A percentile compares a stretch with the other conserved stretches of the same genome.
Conservation (phyloP, 116 monocot genomes). For the Zostera marina region DNA sequence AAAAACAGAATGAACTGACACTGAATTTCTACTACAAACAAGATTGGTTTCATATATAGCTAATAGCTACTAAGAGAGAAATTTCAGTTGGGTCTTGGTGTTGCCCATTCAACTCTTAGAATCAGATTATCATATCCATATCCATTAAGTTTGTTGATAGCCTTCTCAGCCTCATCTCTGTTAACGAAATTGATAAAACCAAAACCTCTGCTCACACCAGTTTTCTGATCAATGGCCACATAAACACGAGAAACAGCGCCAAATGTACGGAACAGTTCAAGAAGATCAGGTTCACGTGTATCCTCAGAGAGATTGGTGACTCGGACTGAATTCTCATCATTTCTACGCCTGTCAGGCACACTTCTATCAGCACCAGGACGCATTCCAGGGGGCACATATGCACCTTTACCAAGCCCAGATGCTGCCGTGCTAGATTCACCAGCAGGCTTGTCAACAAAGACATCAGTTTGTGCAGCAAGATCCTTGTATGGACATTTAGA, state of each 20-base stretch:
- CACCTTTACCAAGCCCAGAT: constrained; percentile 22
- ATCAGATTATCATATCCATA: constrained; percentile 96
- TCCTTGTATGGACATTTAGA: constrained; percentile 95
- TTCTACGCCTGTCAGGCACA: constrained; percentile 45
- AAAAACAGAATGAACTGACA: too few species aligned
- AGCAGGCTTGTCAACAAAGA: constrained; percentile 30
- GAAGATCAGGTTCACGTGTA: constrained; percentile 75
- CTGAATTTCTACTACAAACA: too few species aligned
- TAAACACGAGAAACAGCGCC: constrained; percentile 67
- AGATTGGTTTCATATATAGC: too few species aligned
- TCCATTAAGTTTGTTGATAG: constrained; percentile 85
- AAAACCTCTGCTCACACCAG: constrained; percentile 69
- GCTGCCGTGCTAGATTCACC: constrained; percentile 19
- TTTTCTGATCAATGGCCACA: constrained; percentile 85
- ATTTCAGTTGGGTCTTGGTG: constrained; percentile 51
- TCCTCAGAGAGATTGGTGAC: constrained; percentile 91
- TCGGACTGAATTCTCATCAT: constrained; percentile 86
- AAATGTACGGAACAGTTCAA: constrained; percentile 75
- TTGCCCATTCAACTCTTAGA: constrained; percentile 85
- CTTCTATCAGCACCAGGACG: constrained; percentile 46
- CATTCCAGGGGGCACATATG: constrained; percentile 72
- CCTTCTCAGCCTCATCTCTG: constrained; percentile 75
- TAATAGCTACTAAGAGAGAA: too few species aligned
- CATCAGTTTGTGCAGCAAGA: constrained; percentile 38
- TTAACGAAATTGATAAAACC: constrained; percentile 82